A percentile compares a stretch with the other conserved stretches of the same genome.
Evolutionary conservation across 208 protist species (phyloP).

Genomic region (Blechomonas ayalai): DNA sequence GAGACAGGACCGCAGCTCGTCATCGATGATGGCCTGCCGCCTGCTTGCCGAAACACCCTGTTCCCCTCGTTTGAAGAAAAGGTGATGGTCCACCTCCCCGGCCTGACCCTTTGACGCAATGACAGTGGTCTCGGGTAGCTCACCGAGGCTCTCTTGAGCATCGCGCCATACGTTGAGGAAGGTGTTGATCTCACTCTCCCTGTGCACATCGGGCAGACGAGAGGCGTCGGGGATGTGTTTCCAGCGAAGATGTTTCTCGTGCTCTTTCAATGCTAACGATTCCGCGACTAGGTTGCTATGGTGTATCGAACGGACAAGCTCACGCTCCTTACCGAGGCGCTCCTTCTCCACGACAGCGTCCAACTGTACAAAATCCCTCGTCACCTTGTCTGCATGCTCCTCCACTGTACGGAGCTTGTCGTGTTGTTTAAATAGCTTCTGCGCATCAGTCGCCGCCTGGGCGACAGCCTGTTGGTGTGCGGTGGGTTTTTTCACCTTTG

Average conservation of each 20-base stretch:
- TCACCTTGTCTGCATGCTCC: constrained; percentile 49
- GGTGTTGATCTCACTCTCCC: constrained; percentile 82
- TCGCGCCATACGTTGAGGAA: constrained; percentile 83
- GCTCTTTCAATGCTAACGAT: constrained; percentile 59
- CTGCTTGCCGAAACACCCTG: constrained; percentile 32
- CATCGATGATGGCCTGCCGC: constrained; percentile 33
- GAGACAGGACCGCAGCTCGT: constrained; percentile 58
- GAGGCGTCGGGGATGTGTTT: constrained; percentile 48
- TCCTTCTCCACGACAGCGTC: constrained; percentile 45
- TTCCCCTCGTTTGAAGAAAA: constrained; percentile 53
- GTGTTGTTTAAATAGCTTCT: constrained; percentile 79
- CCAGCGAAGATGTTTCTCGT: constrained; percentile 78
- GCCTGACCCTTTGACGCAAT: constrained; percentile 8
- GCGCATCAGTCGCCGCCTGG: constrained; percentile 39
- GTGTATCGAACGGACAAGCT: constrained; percentile 24
- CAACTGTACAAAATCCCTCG: constrained; percentile 37
- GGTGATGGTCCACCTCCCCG: constrained; percentile 2
- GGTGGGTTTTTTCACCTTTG: constrained; percentile 38
- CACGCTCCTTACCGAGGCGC: constrained; percentile 46
- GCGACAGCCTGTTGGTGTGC: constrained; percentile 45
- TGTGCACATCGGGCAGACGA: constrained; percentile 69
- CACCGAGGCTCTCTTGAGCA: constrained; percentile 20
- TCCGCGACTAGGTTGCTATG: constrained; percentile 33
- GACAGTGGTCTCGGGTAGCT: constrained; percentile 23
- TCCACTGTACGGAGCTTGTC: constrained; percentile 45